These are phyloP conservation scores for Colletotrichum australisinense DNA, from an alignment of 2,329 filamentous ascomycete genomes.

Conservation along the genomic window DNA sequence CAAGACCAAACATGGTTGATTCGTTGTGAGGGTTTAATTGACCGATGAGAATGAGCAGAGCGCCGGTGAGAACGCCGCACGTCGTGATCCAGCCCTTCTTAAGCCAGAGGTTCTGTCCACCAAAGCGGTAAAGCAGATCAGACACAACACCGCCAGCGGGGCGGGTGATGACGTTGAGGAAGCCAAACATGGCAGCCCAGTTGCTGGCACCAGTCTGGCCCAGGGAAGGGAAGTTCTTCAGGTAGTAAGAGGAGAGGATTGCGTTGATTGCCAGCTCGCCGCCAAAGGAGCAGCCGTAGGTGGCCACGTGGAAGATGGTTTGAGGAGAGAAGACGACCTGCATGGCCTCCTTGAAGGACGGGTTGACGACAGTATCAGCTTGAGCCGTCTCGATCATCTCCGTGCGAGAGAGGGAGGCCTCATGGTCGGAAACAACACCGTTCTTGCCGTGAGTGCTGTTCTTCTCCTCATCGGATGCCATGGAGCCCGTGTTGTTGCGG, in stretches of 20 bases:
- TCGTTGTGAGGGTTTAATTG: conserved; percentile 70
- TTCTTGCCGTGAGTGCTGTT: conserved; percentile 49
- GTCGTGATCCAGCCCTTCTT: conserved; percentile 70
- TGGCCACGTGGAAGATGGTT: conserved; percentile 64
- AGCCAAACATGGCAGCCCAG: conserved; percentile 80
- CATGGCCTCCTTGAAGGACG: conserved; percentile 62
- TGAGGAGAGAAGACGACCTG: conserved; percentile 62
- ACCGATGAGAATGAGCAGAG: conserved; percentile 71
- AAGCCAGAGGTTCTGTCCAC: conserved; percentile 51
- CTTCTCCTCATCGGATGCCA: conserved; percentile 46
- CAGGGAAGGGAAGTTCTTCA: conserved; percentile 68
- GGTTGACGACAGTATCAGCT: conserved; percentile 65
- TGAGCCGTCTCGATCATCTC: conserved; percentile 67
- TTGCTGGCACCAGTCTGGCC: conserved; percentile 66
- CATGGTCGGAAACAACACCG: conserved; percentile 51
- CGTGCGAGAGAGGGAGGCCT: conserved; percentile 57
- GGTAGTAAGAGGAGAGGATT: conserved; percentile 68
- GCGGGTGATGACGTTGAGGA: conserved; percentile 76
- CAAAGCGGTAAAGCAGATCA: conserved; percentile 60
- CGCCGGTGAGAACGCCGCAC: conserved; percentile 72
- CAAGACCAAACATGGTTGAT: conserved; percentile 78
- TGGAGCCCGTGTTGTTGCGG: conserved; percentile 40
- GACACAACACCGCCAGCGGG: conserved; percentile 72
- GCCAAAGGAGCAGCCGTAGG: conserved; percentile 74
- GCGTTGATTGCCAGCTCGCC: conserved; percentile 72